Evolutionary conservation across 805 yeast species (phyloP).

Genomic region (Myxozyma mucilagina): DNA sequence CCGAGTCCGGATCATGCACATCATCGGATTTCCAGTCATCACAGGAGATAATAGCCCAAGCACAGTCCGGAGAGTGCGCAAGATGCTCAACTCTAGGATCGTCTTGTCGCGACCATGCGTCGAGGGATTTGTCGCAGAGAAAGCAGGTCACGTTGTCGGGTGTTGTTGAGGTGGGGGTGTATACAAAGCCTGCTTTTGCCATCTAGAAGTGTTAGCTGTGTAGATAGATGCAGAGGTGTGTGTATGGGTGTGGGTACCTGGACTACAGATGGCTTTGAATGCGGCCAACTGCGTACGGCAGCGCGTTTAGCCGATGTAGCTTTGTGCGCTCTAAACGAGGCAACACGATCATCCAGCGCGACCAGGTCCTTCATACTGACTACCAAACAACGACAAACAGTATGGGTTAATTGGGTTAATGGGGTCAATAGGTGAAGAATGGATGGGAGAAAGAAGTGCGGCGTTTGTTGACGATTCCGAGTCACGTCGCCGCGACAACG

Average conservation of each 20-base stretch:
- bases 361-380: conserved; percentile 16
- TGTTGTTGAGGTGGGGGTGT: conserved; percentile 50
- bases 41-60: conserved; percentile 38
- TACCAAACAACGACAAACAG: neutral
- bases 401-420: neutral
- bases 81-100: conserved; percentile 55
- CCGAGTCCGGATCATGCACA: conserved; percentile 35
- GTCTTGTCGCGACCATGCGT: conserved; percentile 59
- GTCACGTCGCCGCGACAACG: conserved; percentile 7
- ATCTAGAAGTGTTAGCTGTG: conserved; percentile 34
- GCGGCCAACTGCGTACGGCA: conserved; percentile 27
- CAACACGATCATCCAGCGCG: conserved; percentile 30
- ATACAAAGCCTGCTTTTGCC: conserved; percentile 64
- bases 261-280: conserved; percentile 24
- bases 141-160: conserved; percentile 59
- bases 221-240: neutral
- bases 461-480: neutral
- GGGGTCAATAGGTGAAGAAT: neutral
- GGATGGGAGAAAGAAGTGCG: neutral
- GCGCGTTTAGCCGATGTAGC: conserved; percentile 12
- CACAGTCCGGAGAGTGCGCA: conserved; percentile 41
- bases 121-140: conserved; percentile 54
- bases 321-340: conserved; percentile 24
- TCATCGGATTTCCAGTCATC: conserved; percentile 33
- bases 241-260: conserved; percentile 15